Base-by-base conservation (phyloP, 2,329 filamentous ascomycete species). In the Chrysoporthe austroafricana region DNA sequence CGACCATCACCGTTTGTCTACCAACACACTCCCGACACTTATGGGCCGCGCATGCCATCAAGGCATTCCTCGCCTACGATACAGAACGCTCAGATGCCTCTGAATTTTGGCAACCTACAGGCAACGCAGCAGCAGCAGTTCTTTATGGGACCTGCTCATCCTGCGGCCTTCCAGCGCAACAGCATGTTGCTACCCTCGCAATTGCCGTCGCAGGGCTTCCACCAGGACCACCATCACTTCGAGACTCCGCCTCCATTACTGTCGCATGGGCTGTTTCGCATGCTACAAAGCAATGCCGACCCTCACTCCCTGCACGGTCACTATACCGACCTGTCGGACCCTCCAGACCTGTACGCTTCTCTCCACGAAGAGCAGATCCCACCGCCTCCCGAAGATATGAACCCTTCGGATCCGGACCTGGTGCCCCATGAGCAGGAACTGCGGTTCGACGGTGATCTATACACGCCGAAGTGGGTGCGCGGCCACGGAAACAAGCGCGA, bases 401-500 rank as follows among this genome's bases (percentile, higher is more conserved):
- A 92, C 75, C 91, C 91, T 2, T 85, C 86, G 2, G 91, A 95
- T 73, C 90, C 91, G 1, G 90, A 93, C 69, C 81, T 94, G 75
- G 83, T 90, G 13, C 92, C 92, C 6, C 91, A 92, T 71, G 91
- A 94, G 78, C 92, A 95, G 76, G 90, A 91, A 72, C 80, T 94
- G 68, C 86, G 93, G 60, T 96, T 94, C 73, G 89, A 90, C 63
- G 91, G 91, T 61, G 93, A 96, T 74, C 79, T 96, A 66, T 96
- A 96, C 80, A 95, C 92, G 1, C 92, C 93, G 1, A 86, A 84
- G 72, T 96, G 92, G 91, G 91, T 96, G 26, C 90, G 93, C 46
- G 93, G 93, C 32, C 91, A 95, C 70, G 92, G 93, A 36, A 94
- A 94, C 79, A 94, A 94, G 82, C 90, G 93, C 54, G 92, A 95